Conservation (phyloP, 805 yeast species). For the Wickerhamomyces pijperi region DNA sequence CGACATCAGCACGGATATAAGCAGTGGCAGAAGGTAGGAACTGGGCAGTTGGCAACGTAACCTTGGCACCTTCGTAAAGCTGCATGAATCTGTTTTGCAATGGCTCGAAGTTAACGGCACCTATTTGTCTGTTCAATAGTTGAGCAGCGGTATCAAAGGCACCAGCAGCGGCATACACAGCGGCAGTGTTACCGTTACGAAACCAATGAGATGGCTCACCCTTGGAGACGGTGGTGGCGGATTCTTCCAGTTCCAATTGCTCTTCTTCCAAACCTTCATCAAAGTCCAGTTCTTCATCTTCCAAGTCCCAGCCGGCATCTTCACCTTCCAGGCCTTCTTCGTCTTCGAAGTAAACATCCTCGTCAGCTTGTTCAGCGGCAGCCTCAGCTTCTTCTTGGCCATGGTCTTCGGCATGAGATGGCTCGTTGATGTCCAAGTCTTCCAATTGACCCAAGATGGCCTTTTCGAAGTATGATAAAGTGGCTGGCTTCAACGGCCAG, state of each 20-base stretch:
- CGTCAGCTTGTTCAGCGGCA: slow-evolving; percentile 13
- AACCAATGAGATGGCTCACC: slow-evolving; percentile 72
- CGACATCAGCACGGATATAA: slow-evolving; percentile 54
- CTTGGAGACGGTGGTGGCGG: slow-evolving; percentile 18
- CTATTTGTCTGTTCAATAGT: slow-evolving; percentile 79
- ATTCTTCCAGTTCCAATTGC: slow-evolving; percentile 19
- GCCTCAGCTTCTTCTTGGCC: slow-evolving; percentile 13
- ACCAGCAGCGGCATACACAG: slow-evolving; percentile 92
- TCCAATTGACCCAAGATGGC: slow-evolving; percentile 75
- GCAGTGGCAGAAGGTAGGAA: slow-evolving; percentile 63
- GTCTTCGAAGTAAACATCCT: slow-evolving; percentile 30
- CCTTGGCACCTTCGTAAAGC: slow-evolving; percentile 71
- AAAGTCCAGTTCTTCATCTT: slow-evolving; percentile 67
- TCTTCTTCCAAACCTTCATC: slow-evolving; percentile 42
- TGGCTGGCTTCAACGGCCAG: slow-evolving; percentile 78
- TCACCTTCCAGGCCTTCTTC: slow-evolving; percentile 22
- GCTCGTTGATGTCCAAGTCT: slow-evolving; percentile 41
- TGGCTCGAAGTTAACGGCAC: slow-evolving; percentile 80
- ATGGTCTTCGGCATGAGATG: slow-evolving; percentile 19
- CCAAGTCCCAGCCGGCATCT: slow-evolving; percentile 73
- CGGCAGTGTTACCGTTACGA: slow-evolving; percentile 80
- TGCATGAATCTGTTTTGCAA: slow-evolving; percentile 73
- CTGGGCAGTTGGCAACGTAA: slow-evolving; percentile 57
- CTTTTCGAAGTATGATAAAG: slow-evolving; percentile 73
- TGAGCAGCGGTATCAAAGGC: slow-evolving; percentile 94